Conservation (phyloP, 441 rosid species). For the Mallotus japonicus region DNA sequence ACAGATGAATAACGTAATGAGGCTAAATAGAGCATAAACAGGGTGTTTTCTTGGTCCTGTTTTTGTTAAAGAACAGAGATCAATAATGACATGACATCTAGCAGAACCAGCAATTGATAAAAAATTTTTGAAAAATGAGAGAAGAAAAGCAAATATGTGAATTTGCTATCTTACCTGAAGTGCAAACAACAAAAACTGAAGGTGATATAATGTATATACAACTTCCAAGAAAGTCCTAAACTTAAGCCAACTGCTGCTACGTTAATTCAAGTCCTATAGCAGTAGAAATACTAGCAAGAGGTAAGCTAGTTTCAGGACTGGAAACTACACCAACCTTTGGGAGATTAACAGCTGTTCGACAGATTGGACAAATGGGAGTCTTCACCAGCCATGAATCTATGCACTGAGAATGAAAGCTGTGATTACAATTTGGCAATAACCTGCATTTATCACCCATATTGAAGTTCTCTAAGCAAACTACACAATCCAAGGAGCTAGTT, state of each 20-base stretch:
- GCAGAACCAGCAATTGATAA: background rate
- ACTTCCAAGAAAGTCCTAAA: background rate
- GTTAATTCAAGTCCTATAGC: slow-evolving; percentile 16
- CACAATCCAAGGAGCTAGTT: slow-evolving; percentile 33
- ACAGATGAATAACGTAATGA: background rate
- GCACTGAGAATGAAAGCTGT: slow-evolving; percentile 40
- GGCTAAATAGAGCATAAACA: background rate
- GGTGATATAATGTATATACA: too few species aligned
- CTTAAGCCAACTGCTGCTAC: background rate
- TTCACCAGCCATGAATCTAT: slow-evolving; percentile 47
- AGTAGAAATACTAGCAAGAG: background rate
- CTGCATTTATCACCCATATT: slow-evolving; percentile 38
- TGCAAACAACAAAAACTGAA: background rate
- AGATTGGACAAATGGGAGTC: slow-evolving; percentile 45
- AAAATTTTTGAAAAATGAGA: background rate
- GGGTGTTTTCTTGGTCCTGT: background rate
- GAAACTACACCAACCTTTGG: background rate
- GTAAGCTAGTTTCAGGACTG: slow-evolving; percentile 6
- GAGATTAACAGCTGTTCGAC: slow-evolving; percentile 31
- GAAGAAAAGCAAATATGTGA: background rate
- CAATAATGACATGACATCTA: background rate
- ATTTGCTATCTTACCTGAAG: background rate
- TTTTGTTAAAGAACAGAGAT: background rate
- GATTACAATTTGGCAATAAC: slow-evolving; percentile 40
- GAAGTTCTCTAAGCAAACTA: slow-evolving; percentile 43